phyloP scores from a whole-genome alignment of 768 basidiomycete species.

The button mushroom (Agaricus bisporus) region DNA sequence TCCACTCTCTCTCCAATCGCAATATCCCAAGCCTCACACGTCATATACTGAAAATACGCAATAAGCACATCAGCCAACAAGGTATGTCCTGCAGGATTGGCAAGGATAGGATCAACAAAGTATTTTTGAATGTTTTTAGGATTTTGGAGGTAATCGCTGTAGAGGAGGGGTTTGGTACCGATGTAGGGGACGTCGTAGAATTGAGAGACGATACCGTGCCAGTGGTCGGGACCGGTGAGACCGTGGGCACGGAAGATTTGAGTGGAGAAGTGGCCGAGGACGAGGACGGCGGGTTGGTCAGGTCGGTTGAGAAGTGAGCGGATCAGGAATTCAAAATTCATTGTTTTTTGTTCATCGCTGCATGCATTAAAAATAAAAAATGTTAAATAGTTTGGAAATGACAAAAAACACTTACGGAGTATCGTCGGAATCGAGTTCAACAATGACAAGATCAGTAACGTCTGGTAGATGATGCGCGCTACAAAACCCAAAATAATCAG shows the following conservation, averaged over 20 bases:
- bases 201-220: conserved; percentile 86
- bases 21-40: conserved; percentile 80
- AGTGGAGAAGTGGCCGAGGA: conserved; percentile 94
- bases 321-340: conserved; percentile 88
- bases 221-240: conserved; percentile 85
- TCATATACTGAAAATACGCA: conserved; percentile 85
- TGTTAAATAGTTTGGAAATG: too few species aligned
- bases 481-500: conserved; percentile 94
- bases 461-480: conserved; percentile 92
- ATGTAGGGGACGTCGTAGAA: conserved; percentile 97
- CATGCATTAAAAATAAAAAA: too few species aligned
- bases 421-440: conserved; percentile 94
- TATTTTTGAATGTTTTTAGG: conserved; percentile 62
- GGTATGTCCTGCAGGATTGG: conserved; percentile 75
- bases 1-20: conserved; percentile 64
- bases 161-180: conserved; percentile 77
- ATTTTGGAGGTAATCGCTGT: conserved; percentile 73
- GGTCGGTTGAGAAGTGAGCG: conserved; percentile 88
- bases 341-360: conserved; percentile 66
- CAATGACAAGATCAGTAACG: conserved; percentile 86
- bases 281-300: conserved; percentile 86
- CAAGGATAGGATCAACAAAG: conserved; percentile 79
- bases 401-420: conserved; percentile 51
- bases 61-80: conserved; percentile 88
- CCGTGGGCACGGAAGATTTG: conserved; percentile 76